Base-by-base conservation (phyloP, 495 filamentous ascomycete genomes). In the Friedmanniomyces endolithicus region DNA sequence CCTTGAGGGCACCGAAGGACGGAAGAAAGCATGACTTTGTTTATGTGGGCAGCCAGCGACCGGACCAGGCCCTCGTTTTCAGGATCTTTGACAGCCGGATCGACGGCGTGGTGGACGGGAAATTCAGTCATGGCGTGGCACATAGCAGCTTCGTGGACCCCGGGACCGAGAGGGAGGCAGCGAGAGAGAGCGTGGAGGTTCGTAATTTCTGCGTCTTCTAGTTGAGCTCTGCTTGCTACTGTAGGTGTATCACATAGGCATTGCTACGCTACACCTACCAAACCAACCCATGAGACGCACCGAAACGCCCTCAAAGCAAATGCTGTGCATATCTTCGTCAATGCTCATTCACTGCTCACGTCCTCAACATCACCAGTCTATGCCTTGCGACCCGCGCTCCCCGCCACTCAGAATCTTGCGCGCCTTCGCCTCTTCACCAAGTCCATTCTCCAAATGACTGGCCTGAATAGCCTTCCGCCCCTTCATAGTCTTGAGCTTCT, bases 401-500 rank as follows among this genome's bases (percentile, higher is more conserved):
- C 63, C 77, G 1, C 73, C 75, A 16, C 70, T 72, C 31, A 66
- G 58, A 49, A 73, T 73, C 44, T 53, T 62, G 52, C 71, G 70
- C 37, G 70, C 65, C 62, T 74, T 71, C 20, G 68, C 72, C 41
- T 71, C 67, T 59, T 70, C 71, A 14, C 72, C 68, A 56, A 70
- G 64, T 2, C 65, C 67, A 31, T 63, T 62, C 46, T 68, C 65
- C n/a, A 71, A 65, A 52, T 78, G 68, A 48, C 77, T 79, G 47
- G 72, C 72, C 17, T 70, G 59, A 0, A 74, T 45, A 0, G 70
- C 68, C 65, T 82, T 84, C 44, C 92, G 81, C 75, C 97, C 94
- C 44, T 79, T 64, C 3, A 68, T 71, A 54, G 80, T 89, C 71
- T 95, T 95, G 75, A 95, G 84, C 6, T 83, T 88, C 27, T 97